A percentile compares a stretch with the other conserved stretches of the same genome.
These are phyloP conservation scores for Eucalyptus polyanthemos DNA, from an alignment of 345 rosid genomes.

Conservation along the genomic window DNA sequence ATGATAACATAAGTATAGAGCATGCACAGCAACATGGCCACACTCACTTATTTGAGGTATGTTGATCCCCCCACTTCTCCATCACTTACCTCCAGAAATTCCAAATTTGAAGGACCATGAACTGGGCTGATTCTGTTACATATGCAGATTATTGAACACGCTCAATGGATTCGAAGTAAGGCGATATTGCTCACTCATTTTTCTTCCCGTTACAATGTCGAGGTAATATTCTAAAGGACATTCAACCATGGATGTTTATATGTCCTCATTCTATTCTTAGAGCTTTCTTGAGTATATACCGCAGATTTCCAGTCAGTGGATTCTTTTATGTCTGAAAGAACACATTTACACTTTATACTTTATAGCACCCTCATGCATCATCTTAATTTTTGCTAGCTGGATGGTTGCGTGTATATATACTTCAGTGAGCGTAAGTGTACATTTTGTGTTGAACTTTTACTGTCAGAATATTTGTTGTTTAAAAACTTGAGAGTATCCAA, in stretches of 20 bases:
- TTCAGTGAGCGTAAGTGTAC: background rate
- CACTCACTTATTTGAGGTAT: slow-evolving; percentile 78
- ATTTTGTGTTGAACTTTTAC: background rate
- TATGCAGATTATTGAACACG: slow-evolving; percentile 69
- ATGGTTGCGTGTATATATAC: background rate
- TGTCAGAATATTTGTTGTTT: background rate
- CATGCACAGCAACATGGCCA: slow-evolving; percentile 83
- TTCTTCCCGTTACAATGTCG: slow-evolving; percentile 76
- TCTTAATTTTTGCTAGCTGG: background rate
- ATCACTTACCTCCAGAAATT: background rate
- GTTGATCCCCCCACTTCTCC: background rate
- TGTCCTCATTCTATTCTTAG: background rate
- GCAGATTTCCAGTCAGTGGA: background rate
- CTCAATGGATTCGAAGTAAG: slow-evolving; percentile 85
- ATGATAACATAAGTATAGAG: slow-evolving; percentile 52
- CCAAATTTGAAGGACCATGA: background rate
- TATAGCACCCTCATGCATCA: background rate
- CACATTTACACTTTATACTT: background rate
- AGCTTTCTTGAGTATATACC: background rate
- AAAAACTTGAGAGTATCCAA: background rate
- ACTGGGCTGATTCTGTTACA: background rate
- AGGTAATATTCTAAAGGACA: slow-evolving; percentile 36
- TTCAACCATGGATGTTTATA: background rate
- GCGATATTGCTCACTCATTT: slow-evolving; percentile 75
- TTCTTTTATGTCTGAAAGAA: background rate